Evolutionary conservation across 1,284 basidiomycete genomes (phyloP).

Genomic region (Austroboletus niveus): DNA sequence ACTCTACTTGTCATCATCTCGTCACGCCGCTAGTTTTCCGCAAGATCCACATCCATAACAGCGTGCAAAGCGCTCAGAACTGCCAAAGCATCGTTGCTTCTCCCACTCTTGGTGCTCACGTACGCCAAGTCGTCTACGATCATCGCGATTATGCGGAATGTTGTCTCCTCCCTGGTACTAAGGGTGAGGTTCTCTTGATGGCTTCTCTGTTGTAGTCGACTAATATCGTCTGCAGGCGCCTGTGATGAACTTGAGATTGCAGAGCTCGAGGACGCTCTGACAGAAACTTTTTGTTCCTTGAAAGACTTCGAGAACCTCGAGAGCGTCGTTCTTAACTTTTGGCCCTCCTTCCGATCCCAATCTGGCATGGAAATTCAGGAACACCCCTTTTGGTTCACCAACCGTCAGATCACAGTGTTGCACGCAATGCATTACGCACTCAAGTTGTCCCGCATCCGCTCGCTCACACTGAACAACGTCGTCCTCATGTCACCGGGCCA

Average conservation of each 20-base stretch:
- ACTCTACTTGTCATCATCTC: slow-evolving; percentile 21
- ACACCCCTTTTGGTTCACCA: slow-evolving; percentile 32
- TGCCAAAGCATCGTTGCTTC: slow-evolving; percentile 20
- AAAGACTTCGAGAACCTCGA: slow-evolving; percentile 22
- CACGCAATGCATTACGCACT: slow-evolving; percentile 26
- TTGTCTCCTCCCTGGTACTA: slow-evolving; percentile 15
- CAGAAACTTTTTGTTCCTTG: slow-evolving; percentile 27
- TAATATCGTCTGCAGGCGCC: slow-evolving; percentile 9
- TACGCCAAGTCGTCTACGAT: slow-evolving; percentile 31
- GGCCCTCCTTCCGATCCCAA: slow-evolving; percentile 31
- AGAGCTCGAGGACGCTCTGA: slow-evolving; percentile 31
- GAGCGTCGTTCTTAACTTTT: slow-evolving; percentile 27
- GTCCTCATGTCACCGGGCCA: slow-evolving; percentile 21
- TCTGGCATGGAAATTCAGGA: slow-evolving; percentile 26
- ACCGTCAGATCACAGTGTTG: slow-evolving; percentile 26
- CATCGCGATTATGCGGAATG: slow-evolving; percentile 24
- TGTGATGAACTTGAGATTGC: slow-evolving; percentile 32
- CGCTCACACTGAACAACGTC: slow-evolving; percentile 28
- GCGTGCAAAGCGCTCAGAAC: slow-evolving; percentile 27
- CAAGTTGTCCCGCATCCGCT: slow-evolving; percentile 21
- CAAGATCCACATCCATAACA: slow-evolving; percentile 23
- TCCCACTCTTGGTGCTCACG: slow-evolving; percentile 21
- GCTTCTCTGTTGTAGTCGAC: not conserved
- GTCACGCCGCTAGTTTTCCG: slow-evolving; percentile 27
- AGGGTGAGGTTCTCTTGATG: slow-evolving; percentile 9